Evolutionary conservation across 805 yeast genomes (phyloP).

Genomic region (Clavispora fructus): DNA sequence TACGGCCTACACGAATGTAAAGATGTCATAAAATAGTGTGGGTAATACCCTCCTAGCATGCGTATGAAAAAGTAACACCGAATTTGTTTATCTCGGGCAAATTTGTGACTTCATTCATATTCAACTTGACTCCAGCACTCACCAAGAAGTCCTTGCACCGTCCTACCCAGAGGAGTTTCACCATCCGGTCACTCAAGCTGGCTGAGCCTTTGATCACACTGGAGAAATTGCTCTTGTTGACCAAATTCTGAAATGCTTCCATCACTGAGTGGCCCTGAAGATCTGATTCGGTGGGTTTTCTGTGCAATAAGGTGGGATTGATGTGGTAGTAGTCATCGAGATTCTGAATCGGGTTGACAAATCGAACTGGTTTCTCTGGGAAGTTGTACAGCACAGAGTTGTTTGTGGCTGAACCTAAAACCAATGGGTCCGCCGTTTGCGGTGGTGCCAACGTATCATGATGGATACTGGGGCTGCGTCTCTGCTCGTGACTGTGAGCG

Average conservation of each 20-base stretch:
- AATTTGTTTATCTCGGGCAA: conserved; percentile 46
- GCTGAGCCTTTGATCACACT: conserved; percentile 74
- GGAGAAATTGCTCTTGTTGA: conserved; percentile 51
- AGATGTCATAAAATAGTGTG: too few relatives aligned
- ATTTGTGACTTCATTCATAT: conserved; percentile 29
- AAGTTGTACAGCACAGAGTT: not conserved
- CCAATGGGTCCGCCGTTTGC: conserved; percentile 2
- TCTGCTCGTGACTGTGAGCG: not conserved
- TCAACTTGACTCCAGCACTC: conserved; percentile 63
- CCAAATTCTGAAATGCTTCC: conserved; percentile 46
- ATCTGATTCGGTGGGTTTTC: conserved; percentile 5
- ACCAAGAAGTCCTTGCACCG: conserved; percentile 72
- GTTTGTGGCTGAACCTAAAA: conserved; percentile 1
- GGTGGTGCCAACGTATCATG: conserved; percentile 11
- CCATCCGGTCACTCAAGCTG: conserved; percentile 54
- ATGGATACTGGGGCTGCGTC: conserved; percentile 3
- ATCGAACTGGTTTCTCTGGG: not conserved
- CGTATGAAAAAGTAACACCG: conserved; percentile 60
- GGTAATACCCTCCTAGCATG: conserved; percentile 34
- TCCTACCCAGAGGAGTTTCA: conserved; percentile 84
- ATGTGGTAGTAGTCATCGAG: conserved; percentile 22
- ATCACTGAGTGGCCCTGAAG: conserved; percentile 36
- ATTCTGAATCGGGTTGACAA: conserved; percentile 21
- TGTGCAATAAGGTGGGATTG: conserved; percentile 16
- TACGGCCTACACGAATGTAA: too few relatives aligned